Base-by-base conservation (phyloP, 2,329 filamentous ascomycete species). In the Podosphaera xanthii region DNA sequence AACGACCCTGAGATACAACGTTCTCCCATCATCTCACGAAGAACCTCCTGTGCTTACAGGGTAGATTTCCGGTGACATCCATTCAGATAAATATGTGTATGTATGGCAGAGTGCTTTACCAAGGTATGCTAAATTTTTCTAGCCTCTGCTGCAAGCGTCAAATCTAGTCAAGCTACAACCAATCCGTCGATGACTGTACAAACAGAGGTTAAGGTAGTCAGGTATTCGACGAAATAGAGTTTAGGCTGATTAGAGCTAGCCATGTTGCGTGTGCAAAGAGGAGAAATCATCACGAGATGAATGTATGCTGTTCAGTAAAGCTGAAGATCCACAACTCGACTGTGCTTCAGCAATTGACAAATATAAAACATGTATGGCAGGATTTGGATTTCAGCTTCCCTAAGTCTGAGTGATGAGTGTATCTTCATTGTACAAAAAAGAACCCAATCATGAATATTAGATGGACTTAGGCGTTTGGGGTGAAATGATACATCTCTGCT, bases 301-400 rank as follows among this genome's bases (percentile, higher is more conserved):
- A 73, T 98, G 92, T 77, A 97, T 98, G 91, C 86, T 98, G 60
- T 96, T 97, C 76, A 94, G 88, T 59, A 89, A 81, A 63, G 78
- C 86, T 62, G 78, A 83, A 68, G 85, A 96, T 69, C 87, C 92
- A 46, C 80, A 87, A 67, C 78, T 81, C 68, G 89, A 94, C 67
- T 98, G 92, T 77, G 79, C 83, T 71, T 79, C 83, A 57, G 78
- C 87, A 62, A 86, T 98, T 63, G 81, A 87, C 35, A 82, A 87
- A 69, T 98, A 98, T 75, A 84, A 82, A 74, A 81, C 74, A 65
- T 98, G 92, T 72, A 97, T 98, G 92, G 82, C 83, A 60, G 86
- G 88, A 9, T 97, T 86, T 68, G 92, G 92, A 14, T 98, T 94
- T 76, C 84, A 87, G 71, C 63, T 70, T 55, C 68, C 68, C 52